These are phyloP conservation scores for Thraustochytrium aureum DNA, from an alignment of 352 stramenopile genomes.

Conservation along the genomic window DNA sequence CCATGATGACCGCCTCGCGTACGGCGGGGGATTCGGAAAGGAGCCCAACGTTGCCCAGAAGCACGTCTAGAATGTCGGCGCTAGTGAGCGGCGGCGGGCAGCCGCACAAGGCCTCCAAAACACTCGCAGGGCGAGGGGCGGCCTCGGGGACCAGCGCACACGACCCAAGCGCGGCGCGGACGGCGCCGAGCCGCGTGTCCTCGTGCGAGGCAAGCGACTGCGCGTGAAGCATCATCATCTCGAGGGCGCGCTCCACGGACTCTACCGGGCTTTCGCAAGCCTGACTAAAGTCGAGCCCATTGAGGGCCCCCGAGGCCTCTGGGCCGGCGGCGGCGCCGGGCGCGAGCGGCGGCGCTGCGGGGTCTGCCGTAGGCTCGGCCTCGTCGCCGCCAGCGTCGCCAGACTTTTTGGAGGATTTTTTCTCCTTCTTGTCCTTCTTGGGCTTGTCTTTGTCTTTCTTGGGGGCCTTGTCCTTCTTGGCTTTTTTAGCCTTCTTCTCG, in stretches of 20 bases:
- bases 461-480: conserved; percentile 21
- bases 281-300: conserved; percentile 15
- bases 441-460: conserved; percentile 45
- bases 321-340: background rate
- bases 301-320: background rate
- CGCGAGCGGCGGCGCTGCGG: background rate
- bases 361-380: background rate
- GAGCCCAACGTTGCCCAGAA: conserved; percentile 53
- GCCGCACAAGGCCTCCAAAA: conserved; percentile 55
- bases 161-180: background rate
- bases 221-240: background rate
- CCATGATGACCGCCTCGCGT: conserved; percentile 44
- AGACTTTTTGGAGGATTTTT: conserved; percentile 38
- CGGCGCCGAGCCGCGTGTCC: background rate
- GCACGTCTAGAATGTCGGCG: conserved; percentile 33
- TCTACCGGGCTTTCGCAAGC: conserved; percentile 33
- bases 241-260: conserved; percentile 21
- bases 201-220: background rate
- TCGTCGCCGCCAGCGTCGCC: background rate
- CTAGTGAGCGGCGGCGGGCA: conserved; percentile 17
- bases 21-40: conserved; percentile 54
- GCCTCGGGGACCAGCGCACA: conserved; percentile 13
- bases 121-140: conserved; percentile 17
- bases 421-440: conserved; percentile 30
- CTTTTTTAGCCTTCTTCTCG: conserved; percentile 31